These are phyloP conservation scores for Cercospora sp. DNA, from an alignment of 2,329 filamentous ascomycete species.

Conservation along the genomic window DNA sequence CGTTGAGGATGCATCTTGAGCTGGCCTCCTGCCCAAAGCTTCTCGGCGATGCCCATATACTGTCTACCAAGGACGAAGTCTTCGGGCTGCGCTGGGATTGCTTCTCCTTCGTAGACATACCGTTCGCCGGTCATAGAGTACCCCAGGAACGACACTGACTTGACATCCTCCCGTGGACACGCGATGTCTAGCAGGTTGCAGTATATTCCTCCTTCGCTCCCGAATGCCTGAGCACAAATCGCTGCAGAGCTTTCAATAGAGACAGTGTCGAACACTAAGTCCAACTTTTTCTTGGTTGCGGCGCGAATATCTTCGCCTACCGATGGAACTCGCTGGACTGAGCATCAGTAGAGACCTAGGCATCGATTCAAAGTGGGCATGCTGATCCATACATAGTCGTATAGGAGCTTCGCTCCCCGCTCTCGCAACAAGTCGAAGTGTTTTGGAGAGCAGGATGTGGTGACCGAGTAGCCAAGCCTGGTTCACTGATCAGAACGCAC, in stretches of 20 bases:
- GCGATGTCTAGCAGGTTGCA: background rate
- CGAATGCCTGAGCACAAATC: background rate
- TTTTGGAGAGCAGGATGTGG: background rate
- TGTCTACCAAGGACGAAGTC: background rate
- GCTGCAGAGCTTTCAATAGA: background rate
- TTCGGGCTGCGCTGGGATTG: background rate
- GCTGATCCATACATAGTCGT: background rate
- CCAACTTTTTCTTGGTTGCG: background rate
- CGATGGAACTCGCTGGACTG: background rate
- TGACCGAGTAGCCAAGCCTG: background rate
- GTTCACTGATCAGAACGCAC: background rate
- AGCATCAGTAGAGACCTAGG: background rate
- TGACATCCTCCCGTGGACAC: background rate
- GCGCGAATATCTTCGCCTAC: background rate
- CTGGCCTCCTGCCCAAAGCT: background rate
- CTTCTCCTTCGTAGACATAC: background rate
- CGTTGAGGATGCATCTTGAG: background rate
- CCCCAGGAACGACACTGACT: background rate
- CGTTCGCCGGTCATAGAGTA: background rate
- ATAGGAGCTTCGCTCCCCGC: background rate
- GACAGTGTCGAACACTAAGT: background rate
- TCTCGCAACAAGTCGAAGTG: background rate
- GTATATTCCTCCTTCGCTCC: background rate
- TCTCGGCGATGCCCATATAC: background rate
- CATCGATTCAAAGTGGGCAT: background rate